Evolutionary conservation across 805 yeast species (phyloP), one percentile per base, ranked within the genome.

Genomic region (Pichia gijzeniarum): DNA sequence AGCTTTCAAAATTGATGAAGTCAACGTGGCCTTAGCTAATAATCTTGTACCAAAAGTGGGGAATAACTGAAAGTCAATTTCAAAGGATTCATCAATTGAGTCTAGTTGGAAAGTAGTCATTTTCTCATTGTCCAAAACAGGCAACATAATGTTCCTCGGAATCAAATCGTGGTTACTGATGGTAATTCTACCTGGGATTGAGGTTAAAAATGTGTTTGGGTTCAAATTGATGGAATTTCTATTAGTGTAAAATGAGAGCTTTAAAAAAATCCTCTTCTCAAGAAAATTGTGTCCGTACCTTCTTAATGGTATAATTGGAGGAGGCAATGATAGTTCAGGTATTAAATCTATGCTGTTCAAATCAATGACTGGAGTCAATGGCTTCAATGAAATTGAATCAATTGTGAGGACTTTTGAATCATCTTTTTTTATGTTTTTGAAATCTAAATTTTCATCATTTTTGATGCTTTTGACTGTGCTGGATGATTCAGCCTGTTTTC

Each of bases 221-320:
- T 71, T 67, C 27, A 78, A 55, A 25, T 63, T 62, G 41, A 74
- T 65, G 1, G 79, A 70, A 36, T 70, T 66, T 41, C 72, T 61
- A 41, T 68, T 70, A 31, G 70, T 66, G 37, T 80, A 79, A 55
- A 89, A 82, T 2, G 77, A 73, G 36, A 93, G 67, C 59, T 90
- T 95, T 27, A 93, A 73, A 50, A 89, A 79, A 4, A 87, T 87
- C 62, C 87, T 88, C 60, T 85, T 86, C 59, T 93, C 98, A 57
- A 93, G 67, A 68, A 89, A 93, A 62, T 88, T 93, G 64, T 93
- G 99, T 14, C 99, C 99, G 60, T 93, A 93, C 56, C 95, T 78
- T 56, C 96, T 74, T 44, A 93, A 68, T 0, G 99, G 99, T 41
- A 93, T 79, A 44, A 93, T 87, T 3, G 99, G 99, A 1, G 99